These are phyloP conservation scores for Trichoderma sp. DNA, from an alignment of 2,329 filamentous ascomycete species.

Conservation along the genomic window DNA sequence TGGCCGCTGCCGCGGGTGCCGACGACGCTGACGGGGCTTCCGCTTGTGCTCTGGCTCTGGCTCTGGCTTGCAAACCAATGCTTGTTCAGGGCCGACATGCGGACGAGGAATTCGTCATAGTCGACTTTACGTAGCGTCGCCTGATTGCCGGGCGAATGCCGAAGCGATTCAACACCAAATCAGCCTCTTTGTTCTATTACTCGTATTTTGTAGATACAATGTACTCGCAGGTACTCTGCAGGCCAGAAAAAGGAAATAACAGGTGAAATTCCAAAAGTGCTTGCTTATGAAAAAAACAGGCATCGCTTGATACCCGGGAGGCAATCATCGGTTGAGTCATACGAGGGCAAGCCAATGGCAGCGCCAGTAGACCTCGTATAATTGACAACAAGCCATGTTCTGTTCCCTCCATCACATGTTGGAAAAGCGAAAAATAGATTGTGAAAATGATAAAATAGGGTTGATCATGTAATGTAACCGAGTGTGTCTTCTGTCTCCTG, in stretches of 20 bases:
- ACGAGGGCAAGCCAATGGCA: not conserved
- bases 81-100: constrained; percentile 21
- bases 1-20: constrained; percentile 13
- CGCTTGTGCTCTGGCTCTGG: not conserved
- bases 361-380: not conserved
- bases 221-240: not conserved
- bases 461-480: not conserved
- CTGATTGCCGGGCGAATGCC: constrained; percentile 18
- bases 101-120: constrained; percentile 27
- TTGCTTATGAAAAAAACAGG: not conserved
- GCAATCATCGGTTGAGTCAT: not conserved
- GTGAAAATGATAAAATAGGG: not conserved
- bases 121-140: constrained; percentile 29
- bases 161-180: not conserved
- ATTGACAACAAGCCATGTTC: not conserved
- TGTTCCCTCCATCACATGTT: not conserved
- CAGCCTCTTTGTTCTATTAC: not conserved
- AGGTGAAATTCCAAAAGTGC: not conserved
- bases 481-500: not conserved
- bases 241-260: not conserved
- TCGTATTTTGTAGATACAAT: not conserved
- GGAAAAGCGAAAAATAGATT: not conserved
- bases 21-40: not conserved
- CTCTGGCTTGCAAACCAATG: constrained; percentile 22
- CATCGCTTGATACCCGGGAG: not conserved